Percentiles rank a stretch among this genome's conserved stretches.
Conservation (phyloP, 225 moss, liverwort and hornwort genomes). For the Pseudoscleropodium purum region DNA sequence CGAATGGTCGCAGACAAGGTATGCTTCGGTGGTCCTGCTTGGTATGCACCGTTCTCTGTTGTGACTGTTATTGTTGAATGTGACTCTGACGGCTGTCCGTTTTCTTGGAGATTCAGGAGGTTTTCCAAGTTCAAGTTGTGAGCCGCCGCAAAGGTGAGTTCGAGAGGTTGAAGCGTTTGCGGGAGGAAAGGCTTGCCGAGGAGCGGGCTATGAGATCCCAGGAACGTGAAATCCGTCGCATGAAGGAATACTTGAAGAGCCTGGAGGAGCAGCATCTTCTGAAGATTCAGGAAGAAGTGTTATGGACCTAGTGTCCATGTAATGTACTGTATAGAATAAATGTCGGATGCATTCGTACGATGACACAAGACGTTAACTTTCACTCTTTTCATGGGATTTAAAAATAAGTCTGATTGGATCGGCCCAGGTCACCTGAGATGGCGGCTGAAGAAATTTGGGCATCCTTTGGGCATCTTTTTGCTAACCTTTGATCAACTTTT, state of each 20-base stretch:
- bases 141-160: slow-evolving; percentile 88
- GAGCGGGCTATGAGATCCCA: slow-evolving; percentile 71
- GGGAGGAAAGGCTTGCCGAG: slow-evolving; percentile 86
- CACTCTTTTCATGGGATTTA: no score
- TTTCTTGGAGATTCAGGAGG: slow-evolving; percentile 6
- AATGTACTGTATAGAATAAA: no score
- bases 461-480: no score
- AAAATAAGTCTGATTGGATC: no score
- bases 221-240: slow-evolving; percentile 83
- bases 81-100: background rate
- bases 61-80: background rate
- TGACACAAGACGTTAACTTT: no score
- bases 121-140: slow-evolving; percentile 77
- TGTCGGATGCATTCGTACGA: no score
- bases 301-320: no score
- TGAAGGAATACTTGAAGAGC: slow-evolving; percentile 66
- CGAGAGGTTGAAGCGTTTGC: slow-evolving; percentile 76
- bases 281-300: slow-evolving; percentile 77
- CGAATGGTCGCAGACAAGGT: slow-evolving; percentile 92
- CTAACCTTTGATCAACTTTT: no score
- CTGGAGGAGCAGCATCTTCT: slow-evolving; percentile 75
- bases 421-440: no score
- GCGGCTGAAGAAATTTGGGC: no score
- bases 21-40: background rate
- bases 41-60: background rate